Percentiles rank a stretch among this genome's conserved stretches.
phyloP scores from a whole-genome alignment of 208 protist species.

The Spongospora subterranea region DNA sequence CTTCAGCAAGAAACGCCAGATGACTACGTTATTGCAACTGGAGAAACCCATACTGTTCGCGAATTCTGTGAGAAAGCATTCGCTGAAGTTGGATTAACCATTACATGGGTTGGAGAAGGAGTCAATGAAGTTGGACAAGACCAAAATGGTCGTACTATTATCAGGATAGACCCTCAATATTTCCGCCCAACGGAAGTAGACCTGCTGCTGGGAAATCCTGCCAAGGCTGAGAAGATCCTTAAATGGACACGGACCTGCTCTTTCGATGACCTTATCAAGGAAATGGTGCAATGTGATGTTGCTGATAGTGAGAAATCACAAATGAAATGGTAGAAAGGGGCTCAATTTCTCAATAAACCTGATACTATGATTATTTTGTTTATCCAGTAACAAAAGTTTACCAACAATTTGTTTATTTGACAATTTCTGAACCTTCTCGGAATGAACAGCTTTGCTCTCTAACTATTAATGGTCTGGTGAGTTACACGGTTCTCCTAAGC shows the following conservation, averaged over 20 bases:
- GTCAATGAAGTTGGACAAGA: conserved; percentile 85
- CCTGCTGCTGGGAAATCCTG: conserved; percentile 86
- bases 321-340: not conserved
- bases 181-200: conserved; percentile 94
- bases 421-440: no score
- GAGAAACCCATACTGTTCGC: conserved; percentile 85
- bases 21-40: conserved; percentile 90
- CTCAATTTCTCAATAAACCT: not conserved
- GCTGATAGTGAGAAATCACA: not conserved
- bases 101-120: conserved; percentile 71
- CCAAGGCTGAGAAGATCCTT: conserved; percentile 87
- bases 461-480: no score
- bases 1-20: conserved; percentile 85
- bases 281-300: conserved; percentile 63
- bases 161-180: conserved; percentile 81
- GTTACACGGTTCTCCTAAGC: not conserved
- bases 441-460: no score
- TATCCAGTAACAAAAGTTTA: no score
- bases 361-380: no score
- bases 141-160: conserved; percentile 63
- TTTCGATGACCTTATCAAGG: conserved; percentile 69
- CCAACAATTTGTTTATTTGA: no score
- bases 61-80: conserved; percentile 70
- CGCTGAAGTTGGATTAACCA: conserved; percentile 61
- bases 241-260: conserved; percentile 79